Evolutionary conservation across 2,329 filamentous ascomycete species (phyloP), one percentile per base, ranked within the genome.

Genomic region (Bipolaris cookei): DNA sequence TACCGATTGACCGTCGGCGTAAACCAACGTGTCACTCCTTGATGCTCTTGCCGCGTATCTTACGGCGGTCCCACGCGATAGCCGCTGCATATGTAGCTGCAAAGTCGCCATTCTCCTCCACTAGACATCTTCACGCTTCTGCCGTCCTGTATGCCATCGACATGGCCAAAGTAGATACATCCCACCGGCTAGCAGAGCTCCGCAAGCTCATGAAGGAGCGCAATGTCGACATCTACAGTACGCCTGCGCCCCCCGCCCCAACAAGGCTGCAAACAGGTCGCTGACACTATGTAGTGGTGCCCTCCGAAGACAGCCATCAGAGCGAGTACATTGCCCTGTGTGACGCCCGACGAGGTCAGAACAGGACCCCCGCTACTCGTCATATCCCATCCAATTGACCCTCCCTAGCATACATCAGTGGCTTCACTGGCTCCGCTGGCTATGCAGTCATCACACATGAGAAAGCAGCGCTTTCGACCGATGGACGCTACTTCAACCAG

Each of bases 311-410:
- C 76, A 94, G 91, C 74, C 95, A 99, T 76, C 91, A 94, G 67
- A 98, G 94, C 66, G 95, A 99, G 80, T 99, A 99, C 78, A 97
- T 97, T 76, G 95, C 95, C 48, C 88, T 89, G n/a, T 97, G 92
- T 75, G 95, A 99, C 81, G 93, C 86, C 59, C 88, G 95, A 66
- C 88, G 95, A 85, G 84, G 85, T 87, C 62, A 70, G 70, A 11
- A 59, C 48, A 32, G 21, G 11, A 23, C 39, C 57, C 65, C 61
- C 58, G 49, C 46, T 56, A 44, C 52, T 54, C 52, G 38, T 61
- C 59, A 48, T 62, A 58, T 63, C 57, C 49, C 66, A 23, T 58
- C 54, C 52, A 66, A 65, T 66, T 75, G 67, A 77, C 65, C 52
- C 49, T 43, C 23, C 46, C 25, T 69, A 82, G 91, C 89, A 74